These are phyloP conservation scores for Aspergillus carlsbadensis DNA, from an alignment of 495 filamentous ascomycete genomes.

Conservation along the genomic window DNA sequence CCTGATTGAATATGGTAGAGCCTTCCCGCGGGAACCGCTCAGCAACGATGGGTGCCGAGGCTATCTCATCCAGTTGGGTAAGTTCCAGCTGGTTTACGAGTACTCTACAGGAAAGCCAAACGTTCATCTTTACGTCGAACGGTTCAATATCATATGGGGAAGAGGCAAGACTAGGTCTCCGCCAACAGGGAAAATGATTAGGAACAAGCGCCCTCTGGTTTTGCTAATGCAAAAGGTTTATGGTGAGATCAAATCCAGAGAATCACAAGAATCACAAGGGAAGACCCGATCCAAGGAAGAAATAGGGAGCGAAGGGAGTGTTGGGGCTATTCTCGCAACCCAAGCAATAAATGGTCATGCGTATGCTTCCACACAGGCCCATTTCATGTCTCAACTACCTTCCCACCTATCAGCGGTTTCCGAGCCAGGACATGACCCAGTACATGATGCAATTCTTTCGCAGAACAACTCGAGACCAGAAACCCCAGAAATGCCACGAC, in stretches of 20 bases:
- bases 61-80: conserved; percentile 32
- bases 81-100: conserved; percentile 40
- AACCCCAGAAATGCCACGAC: background rate
- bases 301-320: background rate
- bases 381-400: background rate
- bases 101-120: conserved; percentile 28
- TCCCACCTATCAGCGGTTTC: background rate
- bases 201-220: conserved; percentile 18
- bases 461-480: background rate
- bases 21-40: conserved; percentile 12
- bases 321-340: background rate
- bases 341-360: background rate
- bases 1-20: conserved; percentile 17
- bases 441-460: background rate
- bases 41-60: conserved; percentile 27
- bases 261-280: background rate
- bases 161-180: conserved; percentile 23
- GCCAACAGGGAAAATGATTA: conserved; percentile 20
- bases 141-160: conserved; percentile 34
- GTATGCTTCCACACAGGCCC: background rate
- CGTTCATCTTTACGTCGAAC: conserved; percentile 32
- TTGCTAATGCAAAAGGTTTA: conserved; percentile 17
- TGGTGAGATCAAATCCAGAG: background rate
- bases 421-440: background rate
- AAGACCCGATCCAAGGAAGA: background rate